A percentile compares a stretch with the other conserved stretches of the same genome.
Evolutionary conservation across 805 yeast genomes (phyloP).

Genomic region (Myxozyma vanderwaltii): DNA sequence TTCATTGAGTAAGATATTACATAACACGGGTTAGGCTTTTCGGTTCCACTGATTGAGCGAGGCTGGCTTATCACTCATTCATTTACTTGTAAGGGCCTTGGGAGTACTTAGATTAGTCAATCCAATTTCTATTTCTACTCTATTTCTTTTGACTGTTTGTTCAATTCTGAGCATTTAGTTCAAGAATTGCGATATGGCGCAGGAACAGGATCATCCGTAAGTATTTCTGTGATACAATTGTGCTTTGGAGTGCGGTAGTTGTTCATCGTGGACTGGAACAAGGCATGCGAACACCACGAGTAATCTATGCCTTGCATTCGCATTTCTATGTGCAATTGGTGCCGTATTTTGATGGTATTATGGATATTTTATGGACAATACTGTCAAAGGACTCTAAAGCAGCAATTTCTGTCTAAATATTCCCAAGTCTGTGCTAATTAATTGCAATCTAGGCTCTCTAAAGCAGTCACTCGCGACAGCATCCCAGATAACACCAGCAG

Average conservation of each 20-base stretch:
- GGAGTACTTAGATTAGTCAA: neutral
- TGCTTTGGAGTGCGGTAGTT: neutral
- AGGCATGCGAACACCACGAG: neutral
- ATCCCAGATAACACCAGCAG: conserved; percentile 25
- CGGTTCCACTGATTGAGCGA: neutral
- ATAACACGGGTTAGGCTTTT: neutral
- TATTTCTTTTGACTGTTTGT: no score
- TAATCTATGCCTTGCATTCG: neutral
- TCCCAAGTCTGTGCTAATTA: neutral
- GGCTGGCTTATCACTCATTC: neutral
- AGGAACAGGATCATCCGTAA: conserved; percentile 13
- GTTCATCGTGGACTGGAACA: neutral
- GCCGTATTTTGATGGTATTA: no score
- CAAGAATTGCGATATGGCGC: neutral
- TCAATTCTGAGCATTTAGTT: neutral
- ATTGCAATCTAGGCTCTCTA: neutral
- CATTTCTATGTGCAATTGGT: neutral
- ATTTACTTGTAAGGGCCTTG: neutral
- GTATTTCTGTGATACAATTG: neutral
- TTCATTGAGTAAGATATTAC: no score
- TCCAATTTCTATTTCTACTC: no score
- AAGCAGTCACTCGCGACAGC: conserved; percentile 16
- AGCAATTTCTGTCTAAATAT: no score
- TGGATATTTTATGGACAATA: no score
- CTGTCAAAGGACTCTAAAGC: no score